Conservation (phyloP, 1,284 basidiomycete genomes). For the Inonotus hispidus region DNA sequence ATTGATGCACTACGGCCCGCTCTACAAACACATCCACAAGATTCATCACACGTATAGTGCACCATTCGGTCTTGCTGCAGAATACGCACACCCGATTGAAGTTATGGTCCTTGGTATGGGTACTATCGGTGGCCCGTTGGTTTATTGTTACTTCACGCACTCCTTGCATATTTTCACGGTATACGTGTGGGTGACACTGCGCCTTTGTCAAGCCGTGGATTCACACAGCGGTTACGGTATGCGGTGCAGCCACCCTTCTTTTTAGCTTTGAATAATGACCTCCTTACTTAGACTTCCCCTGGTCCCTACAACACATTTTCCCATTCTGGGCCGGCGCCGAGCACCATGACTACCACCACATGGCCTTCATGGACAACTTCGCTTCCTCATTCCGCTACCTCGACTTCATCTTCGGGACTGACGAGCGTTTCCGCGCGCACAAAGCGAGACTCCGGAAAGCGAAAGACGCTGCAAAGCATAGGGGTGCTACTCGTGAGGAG, state of each 20-base stretch:
- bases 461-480: constrained; percentile 42
- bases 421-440: constrained; percentile 79
- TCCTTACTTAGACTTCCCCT: constrained; percentile 73
- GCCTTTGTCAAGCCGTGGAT: constrained; percentile 97
- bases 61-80: constrained; percentile 95
- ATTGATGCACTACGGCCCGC: constrained; percentile 81
- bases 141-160: constrained; percentile 72
- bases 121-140: constrained; percentile 82
- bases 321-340: constrained; percentile 99
- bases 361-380: constrained; percentile 88
- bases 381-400: constrained; percentile 95
- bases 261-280: background rate
- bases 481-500: constrained; percentile 48
- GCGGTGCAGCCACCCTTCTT: constrained; percentile 22
- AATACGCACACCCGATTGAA: constrained; percentile 95
- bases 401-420: constrained; percentile 83
- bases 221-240: constrained; percentile 93
- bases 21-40: constrained; percentile 99
- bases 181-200: constrained; percentile 90
- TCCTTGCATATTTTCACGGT: constrained; percentile 89
- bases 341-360: constrained; percentile 97
- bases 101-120: constrained; percentile 87
- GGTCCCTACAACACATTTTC: constrained; percentile 92
- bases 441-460: constrained; percentile 50
- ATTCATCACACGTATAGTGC: constrained; percentile 97